phyloP scores from a whole-genome alignment of 441 rosid species.

The Adansonia grandidieri region DNA sequence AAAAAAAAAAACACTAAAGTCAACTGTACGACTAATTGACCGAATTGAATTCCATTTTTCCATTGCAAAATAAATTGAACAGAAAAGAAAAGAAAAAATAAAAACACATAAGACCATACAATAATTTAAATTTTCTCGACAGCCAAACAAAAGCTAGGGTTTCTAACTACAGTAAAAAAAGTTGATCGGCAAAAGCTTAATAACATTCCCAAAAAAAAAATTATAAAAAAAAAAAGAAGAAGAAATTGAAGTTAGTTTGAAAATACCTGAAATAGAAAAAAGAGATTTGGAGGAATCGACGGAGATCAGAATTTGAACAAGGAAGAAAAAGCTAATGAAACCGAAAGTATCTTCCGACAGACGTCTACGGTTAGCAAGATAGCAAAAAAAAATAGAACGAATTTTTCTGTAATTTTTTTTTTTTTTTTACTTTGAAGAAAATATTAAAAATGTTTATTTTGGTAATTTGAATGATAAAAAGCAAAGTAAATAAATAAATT shows the following conservation, averaged over 20 bases:
- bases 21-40: constrained; percentile 24
- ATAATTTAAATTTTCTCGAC: constrained; percentile 21
- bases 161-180: constrained; percentile 37
- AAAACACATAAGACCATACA: constrained; percentile 16
- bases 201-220: constrained; percentile 5
- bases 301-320: constrained; percentile 31
- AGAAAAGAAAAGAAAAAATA: neutral
- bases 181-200: constrained; percentile 23
- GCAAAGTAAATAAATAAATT: neutral
- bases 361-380: constrained; percentile 42
- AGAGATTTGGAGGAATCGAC: constrained; percentile 8
- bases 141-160: constrained; percentile 51
- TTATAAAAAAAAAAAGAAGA: neutral
- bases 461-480: constrained; percentile 23
- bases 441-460: neutral
- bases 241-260: constrained; percentile 12
- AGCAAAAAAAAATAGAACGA: neutral
- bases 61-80: constrained; percentile 24
- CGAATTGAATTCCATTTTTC: constrained; percentile 29
- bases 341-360: constrained; percentile 51
- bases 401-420: constrained; percentile 25
- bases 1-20: constrained; percentile 20
- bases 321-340: constrained; percentile 37
- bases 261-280: constrained; percentile 37
- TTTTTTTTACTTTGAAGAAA: constrained; percentile 45